Percentiles rank a stretch among this genome's conserved stretches.
phyloP scores from a whole-genome alignment of 208 protist species.

The Borovskyia barvae region DNA sequence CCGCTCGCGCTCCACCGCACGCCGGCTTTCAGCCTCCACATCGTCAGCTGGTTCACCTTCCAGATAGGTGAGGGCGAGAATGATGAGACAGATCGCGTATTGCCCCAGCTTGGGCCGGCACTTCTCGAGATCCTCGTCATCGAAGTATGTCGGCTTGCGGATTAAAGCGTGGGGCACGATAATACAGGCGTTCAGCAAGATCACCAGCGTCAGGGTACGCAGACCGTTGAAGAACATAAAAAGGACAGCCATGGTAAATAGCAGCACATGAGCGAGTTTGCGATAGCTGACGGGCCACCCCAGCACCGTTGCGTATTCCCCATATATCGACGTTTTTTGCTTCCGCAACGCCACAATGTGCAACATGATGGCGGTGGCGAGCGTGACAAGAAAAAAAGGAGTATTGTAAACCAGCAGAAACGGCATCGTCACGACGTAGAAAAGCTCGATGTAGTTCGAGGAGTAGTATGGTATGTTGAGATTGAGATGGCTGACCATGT shows the following conservation, averaged over 20 bases:
- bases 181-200: slow-evolving; percentile 48
- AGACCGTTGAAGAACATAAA: slow-evolving; percentile 56
- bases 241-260: slow-evolving; percentile 33
- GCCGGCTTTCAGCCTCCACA: slow-evolving; percentile 24
- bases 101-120: slow-evolving; percentile 67
- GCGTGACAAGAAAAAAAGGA: slow-evolving; percentile 48
- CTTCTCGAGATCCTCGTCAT: slow-evolving; percentile 88
- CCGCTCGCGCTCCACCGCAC: slow-evolving; percentile 17
- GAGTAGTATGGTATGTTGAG: slow-evolving; percentile 85
- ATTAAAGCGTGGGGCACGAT: slow-evolving; percentile 74
- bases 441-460: slow-evolving; percentile 74
- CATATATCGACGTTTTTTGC: slow-evolving; percentile 24
- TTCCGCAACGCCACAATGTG: slow-evolving; percentile 39
- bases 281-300: slow-evolving; percentile 47
- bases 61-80: slow-evolving; percentile 61
- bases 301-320: slow-evolving; percentile 22
- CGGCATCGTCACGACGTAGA: slow-evolving; percentile 50
- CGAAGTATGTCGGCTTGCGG: slow-evolving; percentile 74
- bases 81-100: slow-evolving; percentile 47
- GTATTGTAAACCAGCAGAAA: slow-evolving; percentile 67
- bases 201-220: slow-evolving; percentile 30
- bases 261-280: slow-evolving; percentile 32
- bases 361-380: slow-evolving; percentile 31
- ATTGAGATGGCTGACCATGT: slow-evolving; percentile 56
- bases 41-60: slow-evolving; percentile 42